Percentiles rank a stretch among this genome's conserved stretches.
Evolutionary conservation across 208 protist genomes (phyloP).

Genomic region (Crithidia expoeki): DNA sequence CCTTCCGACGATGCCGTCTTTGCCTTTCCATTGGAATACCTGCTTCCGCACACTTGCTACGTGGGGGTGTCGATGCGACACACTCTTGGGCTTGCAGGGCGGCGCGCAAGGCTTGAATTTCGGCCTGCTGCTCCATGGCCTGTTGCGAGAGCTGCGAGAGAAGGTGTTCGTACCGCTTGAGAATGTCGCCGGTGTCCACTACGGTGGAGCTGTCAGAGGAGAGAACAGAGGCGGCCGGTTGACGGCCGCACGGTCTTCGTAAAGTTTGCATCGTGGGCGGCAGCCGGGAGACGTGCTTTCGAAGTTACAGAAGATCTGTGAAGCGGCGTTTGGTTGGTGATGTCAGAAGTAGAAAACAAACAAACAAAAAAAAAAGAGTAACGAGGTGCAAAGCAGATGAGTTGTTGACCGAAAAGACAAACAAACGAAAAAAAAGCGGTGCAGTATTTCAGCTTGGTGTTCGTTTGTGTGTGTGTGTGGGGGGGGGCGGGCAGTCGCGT

Average conservation of each 20-base stretch:
- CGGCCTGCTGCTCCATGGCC: slow-evolving; percentile 56
- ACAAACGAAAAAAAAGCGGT: too few species aligned
- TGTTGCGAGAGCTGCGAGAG: slow-evolving; percentile 53
- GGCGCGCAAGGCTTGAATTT: slow-evolving; percentile 42
- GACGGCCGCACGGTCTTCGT: neutral
- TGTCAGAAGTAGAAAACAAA: too few species aligned
- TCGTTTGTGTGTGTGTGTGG: too few species aligned
- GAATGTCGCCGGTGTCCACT: slow-evolving; percentile 15
- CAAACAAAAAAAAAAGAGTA: too few species aligned
- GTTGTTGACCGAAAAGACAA: too few species aligned
- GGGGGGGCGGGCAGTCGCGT: too few species aligned
- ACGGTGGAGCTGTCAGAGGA: slow-evolving; percentile 1
- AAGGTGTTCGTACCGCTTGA: slow-evolving; percentile 48
- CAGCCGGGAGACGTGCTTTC: too few species aligned
- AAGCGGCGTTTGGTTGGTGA: too few species aligned
- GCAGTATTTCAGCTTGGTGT: too few species aligned
- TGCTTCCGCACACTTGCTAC: neutral
- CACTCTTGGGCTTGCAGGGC: neutral
- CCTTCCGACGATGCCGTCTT: neutral
- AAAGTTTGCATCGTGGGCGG: neutral
- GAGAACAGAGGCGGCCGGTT: neutral
- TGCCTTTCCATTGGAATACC: neutral
- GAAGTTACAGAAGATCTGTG: too few species aligned
- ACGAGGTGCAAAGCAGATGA: too few species aligned
- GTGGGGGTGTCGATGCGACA: too few species aligned